A percentile compares a stretch with the other conserved stretches of the same genome.
Conservation (phyloP, 2,329 filamentous ascomycete genomes). For the Trichoderma harzianum region DNA sequence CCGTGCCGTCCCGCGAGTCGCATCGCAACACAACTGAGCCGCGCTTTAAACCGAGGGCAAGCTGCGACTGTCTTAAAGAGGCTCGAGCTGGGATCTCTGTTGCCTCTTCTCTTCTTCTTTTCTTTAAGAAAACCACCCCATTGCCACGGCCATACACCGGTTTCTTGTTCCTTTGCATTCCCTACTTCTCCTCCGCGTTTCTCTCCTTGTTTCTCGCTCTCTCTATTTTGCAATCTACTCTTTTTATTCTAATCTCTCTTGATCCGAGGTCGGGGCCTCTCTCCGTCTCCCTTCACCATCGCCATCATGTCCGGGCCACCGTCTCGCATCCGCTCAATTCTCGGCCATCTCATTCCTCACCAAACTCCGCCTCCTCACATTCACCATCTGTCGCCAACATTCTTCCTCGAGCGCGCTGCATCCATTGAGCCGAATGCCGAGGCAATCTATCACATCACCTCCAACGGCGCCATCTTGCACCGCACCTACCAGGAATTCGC, state of each 20-base stretch:
- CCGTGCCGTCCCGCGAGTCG: conserved; percentile 14
- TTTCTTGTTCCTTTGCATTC: neutral
- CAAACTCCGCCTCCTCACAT: conserved; percentile 52
- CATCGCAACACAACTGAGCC: neutral
- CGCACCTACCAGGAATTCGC: conserved; percentile 79
- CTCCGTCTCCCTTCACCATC: neutral
- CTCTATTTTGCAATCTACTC: neutral
- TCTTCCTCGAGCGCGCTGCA: conserved; percentile 81
- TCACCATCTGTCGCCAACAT: conserved; percentile 80
- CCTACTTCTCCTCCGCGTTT: neutral
- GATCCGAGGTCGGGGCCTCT: neutral
- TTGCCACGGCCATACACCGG: neutral
- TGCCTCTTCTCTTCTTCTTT: neutral
- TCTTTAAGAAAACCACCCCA: neutral
- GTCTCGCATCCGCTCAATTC: conserved; percentile 58
- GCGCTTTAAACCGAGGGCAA: conserved; percentile 10
- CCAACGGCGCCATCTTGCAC: conserved; percentile 69
- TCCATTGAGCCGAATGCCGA: conserved; percentile 81
- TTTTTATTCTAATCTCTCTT: neutral
- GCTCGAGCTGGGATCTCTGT: neutral
- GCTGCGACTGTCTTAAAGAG: neutral
- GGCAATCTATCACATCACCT: conserved; percentile 81
- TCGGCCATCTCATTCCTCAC: conserved; percentile 45
- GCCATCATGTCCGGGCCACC: conserved; percentile 61
- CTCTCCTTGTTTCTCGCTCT: neutral